Conservation (phyloP, 176 grass and related monocot species). For the Oryza glaberrima region DNA sequence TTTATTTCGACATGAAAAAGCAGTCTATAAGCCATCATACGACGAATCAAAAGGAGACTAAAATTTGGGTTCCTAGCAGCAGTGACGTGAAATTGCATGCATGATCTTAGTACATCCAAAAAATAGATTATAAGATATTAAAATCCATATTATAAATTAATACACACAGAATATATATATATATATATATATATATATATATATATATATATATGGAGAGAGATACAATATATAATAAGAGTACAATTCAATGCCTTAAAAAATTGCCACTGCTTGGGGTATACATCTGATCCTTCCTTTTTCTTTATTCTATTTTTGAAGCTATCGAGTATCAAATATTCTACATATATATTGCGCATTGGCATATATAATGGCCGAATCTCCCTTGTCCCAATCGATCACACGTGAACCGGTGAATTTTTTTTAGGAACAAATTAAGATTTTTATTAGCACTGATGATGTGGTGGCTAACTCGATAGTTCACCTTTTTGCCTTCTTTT, state of each 20-base stretch:
- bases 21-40: background rate
- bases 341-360: background rate
- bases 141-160: background rate
- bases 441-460: background rate
- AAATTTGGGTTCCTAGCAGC: background rate
- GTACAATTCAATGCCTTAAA: background rate
- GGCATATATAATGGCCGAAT: background rate
- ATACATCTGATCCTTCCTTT: background rate
- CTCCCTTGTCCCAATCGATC: background rate
- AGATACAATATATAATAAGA: too few relatives aligned
- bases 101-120: background rate
- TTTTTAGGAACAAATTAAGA: slow-evolving; percentile 1
- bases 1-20: background rate
- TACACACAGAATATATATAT: too few relatives aligned
- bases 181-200: too few relatives aligned
- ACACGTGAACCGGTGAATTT: slow-evolving; percentile 35
- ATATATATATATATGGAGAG: too few relatives aligned
- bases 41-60: background rate
- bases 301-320: background rate
- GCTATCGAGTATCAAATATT: background rate
- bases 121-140: background rate
- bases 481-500: slow-evolving; percentile 13
- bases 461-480: background rate
- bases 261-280: background rate
- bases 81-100: background rate